Conservation (phyloP, 345 rosid species). For the Jatropha curcas region DNA sequence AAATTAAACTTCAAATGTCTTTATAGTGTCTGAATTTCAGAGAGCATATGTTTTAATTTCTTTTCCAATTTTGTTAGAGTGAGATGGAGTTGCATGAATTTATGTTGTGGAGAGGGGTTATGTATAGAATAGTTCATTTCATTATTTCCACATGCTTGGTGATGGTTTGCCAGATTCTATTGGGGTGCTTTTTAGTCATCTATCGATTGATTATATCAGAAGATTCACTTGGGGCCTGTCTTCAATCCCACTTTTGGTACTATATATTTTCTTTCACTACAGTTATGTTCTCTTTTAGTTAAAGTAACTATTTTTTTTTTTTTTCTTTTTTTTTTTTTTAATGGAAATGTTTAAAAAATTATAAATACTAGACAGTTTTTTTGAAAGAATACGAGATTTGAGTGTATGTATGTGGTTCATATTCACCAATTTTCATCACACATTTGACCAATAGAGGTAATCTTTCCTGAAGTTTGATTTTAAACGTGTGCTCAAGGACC, state of each 20-base stretch:
- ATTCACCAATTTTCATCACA: not conserved
- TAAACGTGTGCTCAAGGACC: not conserved
- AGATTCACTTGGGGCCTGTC: slow-evolving; percentile 92
- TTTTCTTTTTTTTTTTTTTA: too few species aligned
- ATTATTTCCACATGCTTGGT: slow-evolving; percentile 33
- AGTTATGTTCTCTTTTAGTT: too few species aligned
- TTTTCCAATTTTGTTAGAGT: slow-evolving; percentile 46
- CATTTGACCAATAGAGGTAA: not conserved
- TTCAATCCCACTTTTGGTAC: slow-evolving; percentile 98
- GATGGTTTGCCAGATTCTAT: slow-evolving; percentile 72
- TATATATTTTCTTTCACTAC: too few species aligned
- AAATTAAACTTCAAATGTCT: too few species aligned
- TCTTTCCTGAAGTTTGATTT: not conserved
- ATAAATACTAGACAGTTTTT: not conserved
- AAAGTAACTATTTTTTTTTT: not conserved
- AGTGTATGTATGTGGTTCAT: not conserved
- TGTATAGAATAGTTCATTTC: slow-evolving; percentile 34
- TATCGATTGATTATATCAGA: slow-evolving; percentile 60
- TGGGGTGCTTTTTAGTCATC: slow-evolving; percentile 79
- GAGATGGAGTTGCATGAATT: slow-evolving; percentile 51
- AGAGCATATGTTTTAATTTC: slow-evolving; percentile 25
- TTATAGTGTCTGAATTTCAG: slow-evolving; percentile 10
- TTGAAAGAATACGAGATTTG: not conserved
- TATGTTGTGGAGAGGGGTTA: slow-evolving; percentile 23
- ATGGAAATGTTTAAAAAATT: too few species aligned